These are phyloP conservation scores for Cladobotryum mycophilum DNA, from an alignment of 2,329 filamentous ascomycete species.

Conservation along the genomic window DNA sequence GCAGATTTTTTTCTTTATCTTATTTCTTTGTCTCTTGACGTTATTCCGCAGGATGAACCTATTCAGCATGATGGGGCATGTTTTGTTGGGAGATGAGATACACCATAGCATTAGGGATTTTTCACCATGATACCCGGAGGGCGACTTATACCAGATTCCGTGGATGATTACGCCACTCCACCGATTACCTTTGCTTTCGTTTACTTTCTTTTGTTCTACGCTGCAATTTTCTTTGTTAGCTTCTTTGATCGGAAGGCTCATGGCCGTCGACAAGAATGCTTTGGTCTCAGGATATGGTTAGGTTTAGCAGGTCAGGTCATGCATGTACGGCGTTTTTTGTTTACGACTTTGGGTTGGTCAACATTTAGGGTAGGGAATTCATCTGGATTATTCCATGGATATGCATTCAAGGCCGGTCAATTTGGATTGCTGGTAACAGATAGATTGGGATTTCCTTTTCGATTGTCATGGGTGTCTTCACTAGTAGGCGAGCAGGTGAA, in stretches of 20 bases:
- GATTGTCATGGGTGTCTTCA: not conserved
- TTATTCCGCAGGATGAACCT: not conserved
- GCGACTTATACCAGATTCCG: conserved; percentile 27
- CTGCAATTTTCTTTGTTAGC: conserved; percentile 1
- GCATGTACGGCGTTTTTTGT: conserved; percentile 26
- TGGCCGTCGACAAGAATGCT: conserved; percentile 6
- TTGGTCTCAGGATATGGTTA: conserved; percentile 12
- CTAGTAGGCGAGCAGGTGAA: no score
- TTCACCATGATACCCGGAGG: conserved; percentile 36
- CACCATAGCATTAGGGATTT: conserved; percentile 30
- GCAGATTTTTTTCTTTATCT: not conserved
- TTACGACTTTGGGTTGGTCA: conserved; percentile 11
- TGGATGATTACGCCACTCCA: conserved; percentile 33
- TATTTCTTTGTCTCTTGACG: not conserved
- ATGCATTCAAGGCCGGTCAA: conserved; percentile 1
- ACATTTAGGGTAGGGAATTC: not conserved
- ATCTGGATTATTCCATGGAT: not conserved
- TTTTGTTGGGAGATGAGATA: conserved; percentile 23
- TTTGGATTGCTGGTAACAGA: not conserved
- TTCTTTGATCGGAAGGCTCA: not conserved
- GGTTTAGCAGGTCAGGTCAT: conserved; percentile 12
- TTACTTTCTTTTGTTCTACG: conserved; percentile 4
- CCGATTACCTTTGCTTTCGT: conserved; percentile 26
- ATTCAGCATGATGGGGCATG: conserved; percentile 1
- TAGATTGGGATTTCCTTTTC: not conserved